Conservation (phyloP, 352 stramenopile genomes). For the Nannochloropsis limnetica region DNA sequence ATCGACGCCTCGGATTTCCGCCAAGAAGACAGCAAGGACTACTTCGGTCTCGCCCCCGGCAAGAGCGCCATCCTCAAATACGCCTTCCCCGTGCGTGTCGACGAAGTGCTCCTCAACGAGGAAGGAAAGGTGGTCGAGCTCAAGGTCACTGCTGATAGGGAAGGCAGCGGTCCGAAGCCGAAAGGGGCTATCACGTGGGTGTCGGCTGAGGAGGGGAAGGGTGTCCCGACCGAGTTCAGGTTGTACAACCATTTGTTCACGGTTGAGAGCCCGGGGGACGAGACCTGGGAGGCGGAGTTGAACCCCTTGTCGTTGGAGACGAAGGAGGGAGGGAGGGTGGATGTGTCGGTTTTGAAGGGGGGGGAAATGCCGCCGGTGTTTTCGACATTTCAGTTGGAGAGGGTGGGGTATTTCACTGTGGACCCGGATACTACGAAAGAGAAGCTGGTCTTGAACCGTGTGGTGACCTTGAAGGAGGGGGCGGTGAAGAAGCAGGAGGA, state of each 20-base stretch:
- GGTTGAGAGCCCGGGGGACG: slow-evolving; percentile 66
- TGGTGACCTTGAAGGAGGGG: slow-evolving; percentile 82
- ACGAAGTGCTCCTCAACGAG: slow-evolving; percentile 77
- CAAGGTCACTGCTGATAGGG: slow-evolving; percentile 50
- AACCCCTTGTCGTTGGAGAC: slow-evolving; percentile 55
- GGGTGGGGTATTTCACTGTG: slow-evolving; percentile 92
- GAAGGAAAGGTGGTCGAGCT: slow-evolving; percentile 64
- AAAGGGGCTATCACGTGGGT: slow-evolving; percentile 95
- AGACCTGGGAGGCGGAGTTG: slow-evolving; percentile 70
- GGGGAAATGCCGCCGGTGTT: slow-evolving; percentile 37
- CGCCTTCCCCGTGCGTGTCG: slow-evolving; percentile 59
- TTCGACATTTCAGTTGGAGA: slow-evolving; percentile 86
- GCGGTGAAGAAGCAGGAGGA: slow-evolving; percentile 54
- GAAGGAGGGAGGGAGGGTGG: slow-evolving; percentile 72
- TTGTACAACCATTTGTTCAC: slow-evolving; percentile 95
- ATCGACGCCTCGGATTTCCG: slow-evolving; percentile 71
- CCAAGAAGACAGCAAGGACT: slow-evolving; percentile 65
- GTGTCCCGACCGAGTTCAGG: slow-evolving; percentile 72
- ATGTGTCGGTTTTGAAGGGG: slow-evolving; percentile 57
- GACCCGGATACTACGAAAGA: slow-evolving; percentile 70
- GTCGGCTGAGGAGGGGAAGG: slow-evolving; percentile 60
- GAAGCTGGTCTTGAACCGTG: slow-evolving; percentile 90
- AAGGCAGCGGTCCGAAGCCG: slow-evolving; percentile 57
- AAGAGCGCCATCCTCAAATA: slow-evolving; percentile 95
- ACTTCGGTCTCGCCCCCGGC: slow-evolving; percentile 83